Conservation (phyloP, 371 early-diverging fungal genomes). For the Smittium culicis region DNA sequence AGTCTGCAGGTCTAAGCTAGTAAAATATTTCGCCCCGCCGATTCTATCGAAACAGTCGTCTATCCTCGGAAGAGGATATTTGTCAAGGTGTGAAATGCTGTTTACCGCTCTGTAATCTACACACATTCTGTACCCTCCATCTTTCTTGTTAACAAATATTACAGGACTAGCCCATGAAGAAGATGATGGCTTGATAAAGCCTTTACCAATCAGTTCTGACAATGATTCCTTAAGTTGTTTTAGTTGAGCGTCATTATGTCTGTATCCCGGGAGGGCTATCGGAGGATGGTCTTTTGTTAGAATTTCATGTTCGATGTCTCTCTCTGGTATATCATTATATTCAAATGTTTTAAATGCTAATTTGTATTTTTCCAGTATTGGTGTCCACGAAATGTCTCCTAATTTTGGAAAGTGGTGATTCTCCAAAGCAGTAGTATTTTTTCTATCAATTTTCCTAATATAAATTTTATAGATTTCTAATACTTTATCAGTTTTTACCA, state of each 20-base stretch:
- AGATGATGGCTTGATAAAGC: conserved; percentile 3
- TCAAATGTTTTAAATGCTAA: neutral
- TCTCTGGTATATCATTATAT: neutral
- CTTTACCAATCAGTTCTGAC: neutral
- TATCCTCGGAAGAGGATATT: conserved; percentile 32
- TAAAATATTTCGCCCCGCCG: conserved; percentile 12
- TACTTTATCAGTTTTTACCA: conserved; percentile 3
- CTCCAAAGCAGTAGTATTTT: neutral
- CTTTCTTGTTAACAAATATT: conserved; percentile 41
- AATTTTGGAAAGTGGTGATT: neutral
- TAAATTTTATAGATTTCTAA: neutral
- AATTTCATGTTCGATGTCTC: neutral
- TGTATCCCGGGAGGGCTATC: neutral
- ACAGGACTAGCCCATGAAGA: conserved; percentile 26
- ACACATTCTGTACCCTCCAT: conserved; percentile 34
- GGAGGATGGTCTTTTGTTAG: neutral
- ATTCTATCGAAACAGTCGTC: conserved; percentile 34
- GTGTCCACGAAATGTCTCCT: neutral
- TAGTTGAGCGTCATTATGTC: conserved; percentile 1
- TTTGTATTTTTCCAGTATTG: conserved; percentile 2
- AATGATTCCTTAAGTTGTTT: neutral
- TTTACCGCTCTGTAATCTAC: conserved; percentile 38
- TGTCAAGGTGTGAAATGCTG: conserved; percentile 21
- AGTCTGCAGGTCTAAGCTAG: conserved; percentile 21
- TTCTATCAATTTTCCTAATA: neutral